Percentiles rank a stretch among this genome's conserved stretches.
These are phyloP conservation scores for Elsinoe ampelina DNA, from an alignment of 2,329 filamentous ascomycete species.

Conservation along the genomic window DNA sequence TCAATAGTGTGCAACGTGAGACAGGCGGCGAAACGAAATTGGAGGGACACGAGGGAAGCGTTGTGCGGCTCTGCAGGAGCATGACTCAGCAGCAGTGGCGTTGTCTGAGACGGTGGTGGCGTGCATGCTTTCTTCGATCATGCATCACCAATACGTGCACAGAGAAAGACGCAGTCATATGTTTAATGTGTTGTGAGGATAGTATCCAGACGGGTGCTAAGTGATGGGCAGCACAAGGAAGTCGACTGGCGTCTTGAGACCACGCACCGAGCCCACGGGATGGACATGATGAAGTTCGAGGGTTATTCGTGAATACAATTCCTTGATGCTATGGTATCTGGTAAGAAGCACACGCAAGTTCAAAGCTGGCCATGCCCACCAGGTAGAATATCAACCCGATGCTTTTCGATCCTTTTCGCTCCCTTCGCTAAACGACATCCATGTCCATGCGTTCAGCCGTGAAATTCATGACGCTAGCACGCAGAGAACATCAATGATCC, in stretches of 20 bases:
- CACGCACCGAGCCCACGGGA: too few species aligned
- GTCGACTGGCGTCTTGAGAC: too few species aligned
- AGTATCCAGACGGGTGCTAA: too few species aligned
- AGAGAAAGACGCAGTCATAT: too few species aligned
- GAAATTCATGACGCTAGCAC: not conserved
- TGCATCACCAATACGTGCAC: too few species aligned
- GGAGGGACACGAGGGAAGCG: not conserved
- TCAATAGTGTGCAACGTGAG: not conserved
- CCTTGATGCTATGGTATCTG: not conserved
- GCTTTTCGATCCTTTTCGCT: not conserved
- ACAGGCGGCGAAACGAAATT: not conserved
- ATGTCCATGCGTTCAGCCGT: conserved; percentile 1
- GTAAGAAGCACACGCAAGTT: not conserved
- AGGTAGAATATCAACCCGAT: not conserved
- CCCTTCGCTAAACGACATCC: conserved; percentile 1
- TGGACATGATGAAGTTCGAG: too few species aligned
- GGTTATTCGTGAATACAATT: not conserved
- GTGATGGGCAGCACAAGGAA: too few species aligned
- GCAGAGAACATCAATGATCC: not conserved
- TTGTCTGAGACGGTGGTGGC: not conserved
- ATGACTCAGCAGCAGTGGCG: not conserved
- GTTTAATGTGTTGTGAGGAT: too few species aligned
- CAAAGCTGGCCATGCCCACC: not conserved
- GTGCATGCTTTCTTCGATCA: not conserved
- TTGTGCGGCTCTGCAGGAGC: not conserved